A percentile compares a stretch with the other conserved stretches of the same genome.
Conservation (phyloP, 495 filamentous ascomycete species). For the Neurospora sp. region DNA sequence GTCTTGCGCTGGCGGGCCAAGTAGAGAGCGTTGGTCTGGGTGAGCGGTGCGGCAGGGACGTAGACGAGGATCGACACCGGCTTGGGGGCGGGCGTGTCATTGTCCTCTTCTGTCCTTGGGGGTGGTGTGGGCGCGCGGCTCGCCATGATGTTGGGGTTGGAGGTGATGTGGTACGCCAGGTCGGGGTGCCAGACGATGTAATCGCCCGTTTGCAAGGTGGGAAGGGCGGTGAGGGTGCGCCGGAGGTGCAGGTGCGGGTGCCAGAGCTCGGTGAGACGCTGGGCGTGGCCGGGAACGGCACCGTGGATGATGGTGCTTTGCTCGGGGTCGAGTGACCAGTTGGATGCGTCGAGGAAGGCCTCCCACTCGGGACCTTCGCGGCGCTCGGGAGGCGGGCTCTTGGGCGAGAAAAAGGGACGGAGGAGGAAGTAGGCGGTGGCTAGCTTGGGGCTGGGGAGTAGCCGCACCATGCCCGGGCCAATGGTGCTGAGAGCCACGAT, state of each 20-base stretch:
- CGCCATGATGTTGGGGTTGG: conserved; percentile 29
- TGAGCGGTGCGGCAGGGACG: conserved; percentile 75
- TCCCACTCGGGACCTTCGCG: conserved; percentile 29
- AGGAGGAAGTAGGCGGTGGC: conserved; percentile 82
- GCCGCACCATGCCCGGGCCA: conserved; percentile 70
- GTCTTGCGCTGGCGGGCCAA: conserved; percentile 67
- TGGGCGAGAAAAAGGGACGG: conserved; percentile 71
- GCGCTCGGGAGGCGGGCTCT: conserved; percentile 28
- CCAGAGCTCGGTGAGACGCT: conserved; percentile 65
- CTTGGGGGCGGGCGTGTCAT: not conserved
- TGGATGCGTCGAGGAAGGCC: conserved; percentile 44
- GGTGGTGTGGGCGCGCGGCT: conserved; percentile 27
- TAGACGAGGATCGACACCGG: conserved; percentile 49
- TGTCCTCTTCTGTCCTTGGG: not conserved
- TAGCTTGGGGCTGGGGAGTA: conserved; percentile 71
- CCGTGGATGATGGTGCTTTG: conserved; percentile 61
- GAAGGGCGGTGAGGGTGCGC: conserved; percentile 68
- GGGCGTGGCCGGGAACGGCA: conserved; percentile 66
- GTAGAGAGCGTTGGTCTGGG: conserved; percentile 66
- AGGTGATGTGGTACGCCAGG: conserved; percentile 40
- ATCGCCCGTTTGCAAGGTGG: conserved; percentile 70
- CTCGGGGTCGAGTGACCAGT: conserved; percentile 44
- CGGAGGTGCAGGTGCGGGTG: conserved; percentile 74
- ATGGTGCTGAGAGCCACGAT: conserved; percentile 76
- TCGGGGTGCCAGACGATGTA: conserved; percentile 93